phyloP scores from a whole-genome alignment of 495 filamentous ascomycete species.

The Penicillium verhagenii region DNA sequence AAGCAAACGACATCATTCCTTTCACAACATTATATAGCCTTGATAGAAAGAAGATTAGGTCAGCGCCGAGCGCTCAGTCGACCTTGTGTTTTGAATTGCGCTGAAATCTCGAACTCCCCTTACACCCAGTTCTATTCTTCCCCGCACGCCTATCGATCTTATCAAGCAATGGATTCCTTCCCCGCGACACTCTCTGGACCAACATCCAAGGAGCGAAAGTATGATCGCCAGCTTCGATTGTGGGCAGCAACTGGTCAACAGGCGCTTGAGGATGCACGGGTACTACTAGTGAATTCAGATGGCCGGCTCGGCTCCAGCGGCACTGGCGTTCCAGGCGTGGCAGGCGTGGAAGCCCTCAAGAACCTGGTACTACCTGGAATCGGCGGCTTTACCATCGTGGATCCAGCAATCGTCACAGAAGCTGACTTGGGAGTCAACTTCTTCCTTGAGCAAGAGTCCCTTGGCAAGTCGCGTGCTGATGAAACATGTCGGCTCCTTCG shows the following conservation, averaged over 20 bases:
- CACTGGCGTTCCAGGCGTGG: conserved; percentile 64
- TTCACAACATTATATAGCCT: not conserved
- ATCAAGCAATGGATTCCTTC: conserved; percentile 39
- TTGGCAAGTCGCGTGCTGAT: conserved; percentile 80
- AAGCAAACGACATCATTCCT: conserved; percentile 1
- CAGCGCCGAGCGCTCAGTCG: not conserved
- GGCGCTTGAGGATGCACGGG: conserved; percentile 83
- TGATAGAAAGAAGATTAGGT: not conserved
- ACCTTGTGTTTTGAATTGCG: no score
- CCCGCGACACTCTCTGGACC: conserved; percentile 51
- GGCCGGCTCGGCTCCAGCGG: conserved; percentile 37
- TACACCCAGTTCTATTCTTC: not conserved
- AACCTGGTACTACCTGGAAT: conserved; percentile 93
- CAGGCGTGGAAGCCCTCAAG: conserved; percentile 91
- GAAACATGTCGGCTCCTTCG: conserved; percentile 70
- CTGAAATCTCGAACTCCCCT: not conserved
- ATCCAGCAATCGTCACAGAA: conserved; percentile 73
- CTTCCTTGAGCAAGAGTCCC: conserved; percentile 76
- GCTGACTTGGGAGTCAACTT: conserved; percentile 93
- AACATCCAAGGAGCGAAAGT: conserved; percentile 86
- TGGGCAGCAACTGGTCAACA: conserved; percentile 93
- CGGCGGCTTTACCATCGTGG: conserved; percentile 91
- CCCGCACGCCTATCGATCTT: not conserved
- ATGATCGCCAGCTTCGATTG: conserved; percentile 91
- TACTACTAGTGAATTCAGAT: conserved; percentile 79